Evolutionary conservation across 805 yeast species (phyloP), one percentile per base, ranked within the genome.

Genomic region (Saccharomycopsis malanga): DNA sequence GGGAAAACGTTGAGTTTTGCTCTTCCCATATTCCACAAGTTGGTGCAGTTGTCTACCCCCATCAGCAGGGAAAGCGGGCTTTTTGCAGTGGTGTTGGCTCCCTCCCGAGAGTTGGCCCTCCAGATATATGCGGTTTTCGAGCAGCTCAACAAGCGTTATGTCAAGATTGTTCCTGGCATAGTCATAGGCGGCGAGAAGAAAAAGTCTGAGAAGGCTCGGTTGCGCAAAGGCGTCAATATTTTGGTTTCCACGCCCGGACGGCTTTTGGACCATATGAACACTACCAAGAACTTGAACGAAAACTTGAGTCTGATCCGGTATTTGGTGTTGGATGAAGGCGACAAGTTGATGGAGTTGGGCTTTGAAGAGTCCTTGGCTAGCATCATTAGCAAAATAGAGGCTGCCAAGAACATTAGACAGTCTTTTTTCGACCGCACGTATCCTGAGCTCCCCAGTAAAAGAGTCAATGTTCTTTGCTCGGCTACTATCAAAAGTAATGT

Each of bases 111-210:
- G 64, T 72, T 93, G 58, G 96, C 98, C 0, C 77, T 79, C 4
- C 99, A 93, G 64, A 88, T 91, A 43, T 83, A 85, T 59, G 69
- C 83, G 4, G 96, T 89, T 3, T 70, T 88, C 50, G 91, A 85
- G 56, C 70, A 77, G 2, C 63, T 93, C 27, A 72, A 81, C 34
- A 73, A 83, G 46, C 78, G 89, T 59, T 83, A 91, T 61, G 95
- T 86, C 59, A 78, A 84, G 63, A 74, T 93, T 37, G 98, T 94
- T 4, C 97, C 98, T 0, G 96, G 98, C 34, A 77, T 89, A 35
- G 95, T 93, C 22, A 88, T 88, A 66, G 99, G 99, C 60, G 99
- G 99, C 52, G 99, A 93, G 62, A 89, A 91, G 74, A 91, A 91
- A 64, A 94, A 93, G 60, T 77, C 95, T 1, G 99, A 93, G 64